Base-by-base conservation (phyloP, 371 early-diverging fungal species). In the Mucor saturninus region DNA sequence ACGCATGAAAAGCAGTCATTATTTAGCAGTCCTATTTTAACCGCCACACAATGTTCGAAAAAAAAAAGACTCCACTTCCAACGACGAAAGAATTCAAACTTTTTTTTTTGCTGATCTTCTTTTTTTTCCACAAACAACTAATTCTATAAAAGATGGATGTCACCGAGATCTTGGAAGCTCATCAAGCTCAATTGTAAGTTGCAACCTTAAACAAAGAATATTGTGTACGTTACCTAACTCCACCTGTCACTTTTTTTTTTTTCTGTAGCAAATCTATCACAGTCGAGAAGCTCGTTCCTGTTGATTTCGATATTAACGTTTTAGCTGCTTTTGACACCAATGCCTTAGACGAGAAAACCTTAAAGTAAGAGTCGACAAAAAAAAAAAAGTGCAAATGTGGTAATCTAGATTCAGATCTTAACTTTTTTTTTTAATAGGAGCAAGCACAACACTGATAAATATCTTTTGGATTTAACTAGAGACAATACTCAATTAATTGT, bases 401-500 rank as follows among this genome's bases (percentile, higher is more conserved):
- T 3, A n/a, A 42, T 45, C n/a, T 13, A 45, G 46, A 45, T 45
- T 21, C 21, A 21, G 21, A 37, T 8, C 29, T 13, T 15, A 58
- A n/a, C 26, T 45, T 6, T 26, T 26, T n/a, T 37, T 43, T n/a
- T 37, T 56, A 7, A 11, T 54, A 61, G 67, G 50, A 56, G 32
- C 35, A 68, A 68, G 15, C 53, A 30, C 45, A 62, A 54, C 62
- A 37, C 43, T 7, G 92, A 92, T 57, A 76, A 71, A 59, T 89
- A 88, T 66, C 79, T 98, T 45, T 80, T 84, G 57, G 79, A 86
- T 31, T 75, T 90, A 59, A 84, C 94, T 26, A 84, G 95, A 73
- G 96, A 94, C 71, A 91, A 89, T 26, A 80, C 92, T 11, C 98
- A 98, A 74, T 74, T 93, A 7, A 74, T 98, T 35, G 77, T 97